Evolutionary conservation across 768 basidiomycete species (phyloP).

Genomic region (Astraeus odoratus): DNA sequence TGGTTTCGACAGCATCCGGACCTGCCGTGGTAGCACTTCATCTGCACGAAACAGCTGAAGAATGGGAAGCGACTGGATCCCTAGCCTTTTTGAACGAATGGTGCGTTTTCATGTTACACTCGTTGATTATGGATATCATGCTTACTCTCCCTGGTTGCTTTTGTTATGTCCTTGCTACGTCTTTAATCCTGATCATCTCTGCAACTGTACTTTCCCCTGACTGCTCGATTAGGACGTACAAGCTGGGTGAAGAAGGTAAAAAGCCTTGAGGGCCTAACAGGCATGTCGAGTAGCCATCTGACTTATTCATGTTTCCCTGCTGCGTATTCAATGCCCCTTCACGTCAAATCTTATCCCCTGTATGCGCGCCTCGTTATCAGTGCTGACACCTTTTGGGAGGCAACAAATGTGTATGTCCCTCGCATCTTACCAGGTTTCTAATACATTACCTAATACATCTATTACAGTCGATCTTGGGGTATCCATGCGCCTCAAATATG

Average conservation of each 20-base stretch:
- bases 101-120: slow-evolving; percentile 33
- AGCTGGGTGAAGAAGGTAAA: slow-evolving; percentile 81
- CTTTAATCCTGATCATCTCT: neutral
- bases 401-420: slow-evolving; percentile 66
- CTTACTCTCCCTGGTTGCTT: neutral
- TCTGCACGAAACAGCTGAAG: slow-evolving; percentile 44
- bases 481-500: slow-evolving; percentile 72
- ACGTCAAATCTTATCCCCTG: neutral
- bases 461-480: slow-evolving; percentile 57
- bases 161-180: neutral
- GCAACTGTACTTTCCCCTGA: no score
- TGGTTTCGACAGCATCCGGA: slow-evolving; percentile 49
- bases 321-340: no score
- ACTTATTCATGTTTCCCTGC: neutral
- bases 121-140: no score
- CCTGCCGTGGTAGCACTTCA: slow-evolving; percentile 51
- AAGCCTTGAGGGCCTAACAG: neutral
- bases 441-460: neutral
- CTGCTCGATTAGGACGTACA: slow-evolving; percentile 68
- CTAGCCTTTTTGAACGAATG: slow-evolving; percentile 78
- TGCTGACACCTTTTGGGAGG: slow-evolving; percentile 86
- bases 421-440: neutral
- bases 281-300: neutral
- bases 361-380: slow-evolving; percentile 26
- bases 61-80: slow-evolving; percentile 60